These are phyloP conservation scores for Pseudogymnoascus sp. DNA, from an alignment of 2,329 filamentous ascomycete species.

Conservation along the genomic window DNA sequence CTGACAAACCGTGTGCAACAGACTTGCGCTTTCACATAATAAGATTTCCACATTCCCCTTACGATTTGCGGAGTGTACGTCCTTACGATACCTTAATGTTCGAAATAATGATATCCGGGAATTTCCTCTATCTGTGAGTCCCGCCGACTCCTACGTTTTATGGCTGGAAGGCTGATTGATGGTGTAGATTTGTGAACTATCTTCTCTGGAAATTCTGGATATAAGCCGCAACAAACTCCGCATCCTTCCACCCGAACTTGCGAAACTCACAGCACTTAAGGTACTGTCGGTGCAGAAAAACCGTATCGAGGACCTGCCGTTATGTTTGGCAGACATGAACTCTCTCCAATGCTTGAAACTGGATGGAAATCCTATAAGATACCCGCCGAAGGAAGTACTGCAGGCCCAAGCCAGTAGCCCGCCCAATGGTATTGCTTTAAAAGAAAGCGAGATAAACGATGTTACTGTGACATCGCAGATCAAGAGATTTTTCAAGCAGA, in stretches of 20 bases:
- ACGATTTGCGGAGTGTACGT: slow-evolving; percentile 69
- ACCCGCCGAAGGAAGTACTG: slow-evolving; percentile 66
- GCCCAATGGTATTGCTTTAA: slow-evolving; percentile 47
- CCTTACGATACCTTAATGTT: slow-evolving; percentile 73
- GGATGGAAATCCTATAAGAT: slow-evolving; percentile 77
- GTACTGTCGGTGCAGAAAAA: slow-evolving; percentile 86
- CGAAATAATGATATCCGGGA: slow-evolving; percentile 67
- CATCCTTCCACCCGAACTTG: slow-evolving; percentile 70
- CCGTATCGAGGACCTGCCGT: slow-evolving; percentile 74
- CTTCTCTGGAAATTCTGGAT: slow-evolving; percentile 85
- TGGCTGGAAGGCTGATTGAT: slow-evolving; percentile 1
- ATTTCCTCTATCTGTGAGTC: slow-evolving; percentile 57
- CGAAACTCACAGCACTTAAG: slow-evolving; percentile 75
- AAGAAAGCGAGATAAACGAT: slow-evolving; percentile 60
- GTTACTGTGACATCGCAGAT: slow-evolving; percentile 54
- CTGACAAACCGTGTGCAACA: slow-evolving; percentile 32
- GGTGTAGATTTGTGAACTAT: slow-evolving; percentile 71
- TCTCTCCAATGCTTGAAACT: slow-evolving; percentile 86
- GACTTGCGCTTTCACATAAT: slow-evolving; percentile 77
- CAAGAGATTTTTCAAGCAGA: slow-evolving; percentile 52
- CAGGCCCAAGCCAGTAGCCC: slow-evolving; percentile 51
- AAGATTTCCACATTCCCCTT: slow-evolving; percentile 62
- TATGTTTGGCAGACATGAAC: slow-evolving; percentile 81
- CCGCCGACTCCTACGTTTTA: slow-evolving; percentile 1
- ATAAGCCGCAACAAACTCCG: slow-evolving; percentile 82